Evolutionary conservation across 1,284 basidiomycete genomes (phyloP), one percentile per base, ranked within the genome.

Genomic region (Phellinidium pouzarii): DNA sequence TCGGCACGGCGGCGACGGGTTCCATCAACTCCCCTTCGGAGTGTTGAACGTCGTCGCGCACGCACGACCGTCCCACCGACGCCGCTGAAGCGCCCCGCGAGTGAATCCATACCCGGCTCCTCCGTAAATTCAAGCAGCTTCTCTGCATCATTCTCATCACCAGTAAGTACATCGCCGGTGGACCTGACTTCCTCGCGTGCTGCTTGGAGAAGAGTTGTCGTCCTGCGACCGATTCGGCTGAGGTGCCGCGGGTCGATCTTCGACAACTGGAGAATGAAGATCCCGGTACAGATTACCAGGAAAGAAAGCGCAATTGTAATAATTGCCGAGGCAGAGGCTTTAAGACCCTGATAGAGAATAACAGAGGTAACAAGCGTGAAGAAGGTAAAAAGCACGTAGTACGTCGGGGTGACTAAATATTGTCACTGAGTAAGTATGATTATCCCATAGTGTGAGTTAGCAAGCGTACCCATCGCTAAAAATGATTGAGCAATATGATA

Each of bases 201-300:
- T 3, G 87, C 90, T 64, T 87, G 81, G 22, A 96, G 76, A 26
- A 96, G 80, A 41, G 95, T 78, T 0, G 93, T 95, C 3, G 88
- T 87, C 34, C 84, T 78, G 29, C 93, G 77, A 64, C 94, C 94
- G 61, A 96, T 84, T 29, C 76, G 76, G 53, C 74, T 76, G 61
- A 96, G 77, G 52, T 83, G 71, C 25, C 71, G 74, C 3, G 91
- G 91, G 64, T 94, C 91, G 59, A 93, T 78, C 69, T 97, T 98
- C 68, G 92, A 95, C 78, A 99, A 86, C 69, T 99, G 95, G 7
- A 99, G 82, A 57, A 99, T 83, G 17, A 88, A 91, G 66, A 98
- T 97, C 20, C 94, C 94, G 14, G 91, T 71, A 62, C 82, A 94
- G 57, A 93, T 94, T 58, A 87, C 82, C 59, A 92, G 70, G 75